These are phyloP conservation scores for Cytospora schulzeri DNA, from an alignment of 2,329 filamentous ascomycete species.

Conservation along the genomic window DNA sequence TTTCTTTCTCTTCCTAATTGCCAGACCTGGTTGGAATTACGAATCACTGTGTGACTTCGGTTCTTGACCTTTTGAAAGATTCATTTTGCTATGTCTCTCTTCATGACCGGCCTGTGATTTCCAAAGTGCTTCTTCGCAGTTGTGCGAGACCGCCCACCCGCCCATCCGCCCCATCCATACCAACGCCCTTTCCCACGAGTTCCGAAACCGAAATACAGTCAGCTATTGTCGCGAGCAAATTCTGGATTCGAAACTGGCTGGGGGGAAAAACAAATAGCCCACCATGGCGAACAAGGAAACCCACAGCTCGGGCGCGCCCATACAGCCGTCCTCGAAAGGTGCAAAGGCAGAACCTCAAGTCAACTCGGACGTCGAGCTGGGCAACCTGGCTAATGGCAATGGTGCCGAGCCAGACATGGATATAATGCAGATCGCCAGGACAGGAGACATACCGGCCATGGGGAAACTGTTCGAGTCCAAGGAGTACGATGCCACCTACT, in stretches of 20 bases:
- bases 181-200: not conserved
- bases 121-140: constrained; percentile 7
- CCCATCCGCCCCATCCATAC: not conserved
- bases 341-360: constrained; percentile 56
- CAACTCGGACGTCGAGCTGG: constrained; percentile 60
- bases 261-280: constrained; percentile 30
- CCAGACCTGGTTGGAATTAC: not conserved
- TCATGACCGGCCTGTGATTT: constrained; percentile 8
- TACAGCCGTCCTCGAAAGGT: constrained; percentile 59
- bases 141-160: not conserved
- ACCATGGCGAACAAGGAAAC: constrained; percentile 39
- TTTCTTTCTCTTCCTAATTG: not conserved
- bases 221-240: not conserved
- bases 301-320: constrained; percentile 42
- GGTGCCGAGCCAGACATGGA: constrained; percentile 55
- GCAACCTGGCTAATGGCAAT: constrained; percentile 53
- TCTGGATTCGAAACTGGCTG: not conserved
- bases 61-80: not conserved
- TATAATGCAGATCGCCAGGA: constrained; percentile 90
- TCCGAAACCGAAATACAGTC: not conserved
- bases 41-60: not conserved
- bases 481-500: constrained; percentile 79
- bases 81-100: not conserved
- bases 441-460: constrained; percentile 85
- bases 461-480: constrained; percentile 85